These are phyloP conservation scores for Komagataea norvegica DNA, from an alignment of 1,139 yeast species.

Conservation along the genomic window DNA sequence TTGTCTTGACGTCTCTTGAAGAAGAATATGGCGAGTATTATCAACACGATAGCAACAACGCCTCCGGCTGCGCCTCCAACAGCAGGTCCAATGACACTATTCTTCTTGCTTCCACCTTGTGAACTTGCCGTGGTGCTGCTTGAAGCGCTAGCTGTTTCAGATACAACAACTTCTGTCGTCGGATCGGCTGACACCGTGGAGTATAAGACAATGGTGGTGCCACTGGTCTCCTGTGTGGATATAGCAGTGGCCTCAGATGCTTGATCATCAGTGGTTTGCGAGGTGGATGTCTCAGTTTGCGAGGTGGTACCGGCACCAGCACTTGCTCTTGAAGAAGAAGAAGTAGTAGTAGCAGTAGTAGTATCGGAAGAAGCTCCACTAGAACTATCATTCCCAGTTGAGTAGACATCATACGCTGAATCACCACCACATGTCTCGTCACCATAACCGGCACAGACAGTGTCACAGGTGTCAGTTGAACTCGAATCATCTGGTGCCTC, in stretches of 20 bases:
- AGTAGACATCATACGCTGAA: constrained; percentile 38
- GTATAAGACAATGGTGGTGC: no score
- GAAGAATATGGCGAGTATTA: constrained; percentile 18
- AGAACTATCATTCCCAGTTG: constrained; percentile 26
- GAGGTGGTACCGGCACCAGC: constrained; percentile 12
- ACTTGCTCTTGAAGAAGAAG: constrained; percentile 1
- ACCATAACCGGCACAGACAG: constrained; percentile 49
- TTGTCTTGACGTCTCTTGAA: constrained; percentile 19
- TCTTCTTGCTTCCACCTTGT: no score
- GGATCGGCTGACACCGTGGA: no score
- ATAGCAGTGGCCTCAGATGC: no score
- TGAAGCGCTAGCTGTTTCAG: constrained; percentile 9
- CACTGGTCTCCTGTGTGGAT: no score
- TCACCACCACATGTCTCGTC: constrained; percentile 54
- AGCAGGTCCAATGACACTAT: constrained; percentile 26
- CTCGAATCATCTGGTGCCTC: constrained; percentile 40
- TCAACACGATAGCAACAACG: constrained; percentile 17
- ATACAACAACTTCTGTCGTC: no score
- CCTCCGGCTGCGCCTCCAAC: constrained; percentile 30
- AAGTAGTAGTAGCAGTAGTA: constrained; percentile 18
- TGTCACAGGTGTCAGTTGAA: constrained; percentile 37
- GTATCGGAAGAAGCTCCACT: constrained; percentile 23
- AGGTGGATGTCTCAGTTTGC: constrained; percentile 3
- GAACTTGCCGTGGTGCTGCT: neutral
- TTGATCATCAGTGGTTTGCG: no score